A percentile compares a stretch with the other conserved stretches of the same genome.
phyloP scores from a whole-genome alignment of 163 green algal genomes.

The Prototheca wickerhamii region DNA sequence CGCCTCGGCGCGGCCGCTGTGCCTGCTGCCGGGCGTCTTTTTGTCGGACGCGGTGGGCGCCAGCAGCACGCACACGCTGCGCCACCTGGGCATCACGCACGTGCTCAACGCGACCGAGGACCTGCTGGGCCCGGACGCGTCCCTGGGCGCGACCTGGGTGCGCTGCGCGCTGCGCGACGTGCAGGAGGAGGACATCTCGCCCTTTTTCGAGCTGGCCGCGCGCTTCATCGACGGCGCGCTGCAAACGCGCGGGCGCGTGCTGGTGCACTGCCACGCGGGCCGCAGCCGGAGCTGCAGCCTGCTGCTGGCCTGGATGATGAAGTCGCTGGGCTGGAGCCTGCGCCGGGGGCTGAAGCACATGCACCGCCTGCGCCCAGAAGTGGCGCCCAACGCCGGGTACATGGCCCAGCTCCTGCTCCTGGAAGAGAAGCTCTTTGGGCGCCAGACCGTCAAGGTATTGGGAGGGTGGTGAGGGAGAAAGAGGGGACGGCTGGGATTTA shows the following conservation, averaged over 20 bases:
- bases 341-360: conserved; percentile 21
- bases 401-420: conserved; percentile 41
- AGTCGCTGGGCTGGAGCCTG: conserved; percentile 29
- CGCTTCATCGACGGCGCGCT: conserved; percentile 62
- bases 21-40: conserved; percentile 48
- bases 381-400: conserved; percentile 43
- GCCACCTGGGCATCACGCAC: conserved; percentile 82
- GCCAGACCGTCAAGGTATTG: conserved; percentile 44
- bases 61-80: conserved; percentile 59
- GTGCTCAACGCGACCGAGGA: conserved; percentile 75
- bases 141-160: conserved; percentile 3
- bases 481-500: neutral
- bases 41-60: conserved; percentile 61
- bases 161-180: conserved; percentile 30
- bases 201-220: conserved; percentile 45
- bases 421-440: conserved; percentile 54
- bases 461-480: neutral
- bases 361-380: conserved; percentile 19
- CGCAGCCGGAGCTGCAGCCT: conserved; percentile 60
- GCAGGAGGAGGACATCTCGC: conserved; percentile 53
- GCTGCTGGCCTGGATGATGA: conserved; percentile 59
- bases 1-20: conserved; percentile 29
- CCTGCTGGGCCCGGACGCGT: conserved; percentile 16
- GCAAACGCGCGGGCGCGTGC: conserved; percentile 31
- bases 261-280: conserved; percentile 84